Conservation (phyloP, 768 basidiomycete species). For the Lanmaoa rubissima region DNA sequence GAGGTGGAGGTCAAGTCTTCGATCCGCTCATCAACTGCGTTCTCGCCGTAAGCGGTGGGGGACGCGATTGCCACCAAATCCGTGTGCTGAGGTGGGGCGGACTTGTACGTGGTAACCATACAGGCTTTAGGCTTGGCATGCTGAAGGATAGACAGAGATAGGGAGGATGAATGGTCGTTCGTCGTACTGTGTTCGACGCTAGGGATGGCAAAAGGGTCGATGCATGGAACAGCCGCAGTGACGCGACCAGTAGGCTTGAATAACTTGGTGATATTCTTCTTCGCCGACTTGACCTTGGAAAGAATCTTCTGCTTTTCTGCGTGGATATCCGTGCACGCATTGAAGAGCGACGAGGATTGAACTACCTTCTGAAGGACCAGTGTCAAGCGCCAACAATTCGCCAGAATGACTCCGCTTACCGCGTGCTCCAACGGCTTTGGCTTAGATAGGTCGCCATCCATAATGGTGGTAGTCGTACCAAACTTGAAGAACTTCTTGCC, state of each 20-base stretch:
- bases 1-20: not conserved
- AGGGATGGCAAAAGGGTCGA: not conserved
- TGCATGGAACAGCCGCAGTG: not conserved
- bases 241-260: constrained; percentile 10
- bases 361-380: not conserved
- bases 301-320: constrained; percentile 8
- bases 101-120: not conserved
- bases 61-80: not conserved
- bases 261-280: constrained; percentile 13
- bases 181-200: not conserved
- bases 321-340: not conserved
- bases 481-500: constrained; percentile 11
- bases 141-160: not conserved
- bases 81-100: not conserved
- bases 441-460: not conserved
- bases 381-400: not conserved
- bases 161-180: not conserved
- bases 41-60: not conserved
- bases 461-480: not conserved
- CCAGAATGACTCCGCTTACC: not conserved
- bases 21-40: not conserved
- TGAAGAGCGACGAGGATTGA: not conserved
- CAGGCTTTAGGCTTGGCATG: not conserved
- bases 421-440: not conserved
- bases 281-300: constrained; percentile 12